Evolutionary conservation across 2,329 filamentous ascomycete species (phyloP), one percentile per base, ranked within the genome.

Genomic region (Botrytis elliptica): DNA sequence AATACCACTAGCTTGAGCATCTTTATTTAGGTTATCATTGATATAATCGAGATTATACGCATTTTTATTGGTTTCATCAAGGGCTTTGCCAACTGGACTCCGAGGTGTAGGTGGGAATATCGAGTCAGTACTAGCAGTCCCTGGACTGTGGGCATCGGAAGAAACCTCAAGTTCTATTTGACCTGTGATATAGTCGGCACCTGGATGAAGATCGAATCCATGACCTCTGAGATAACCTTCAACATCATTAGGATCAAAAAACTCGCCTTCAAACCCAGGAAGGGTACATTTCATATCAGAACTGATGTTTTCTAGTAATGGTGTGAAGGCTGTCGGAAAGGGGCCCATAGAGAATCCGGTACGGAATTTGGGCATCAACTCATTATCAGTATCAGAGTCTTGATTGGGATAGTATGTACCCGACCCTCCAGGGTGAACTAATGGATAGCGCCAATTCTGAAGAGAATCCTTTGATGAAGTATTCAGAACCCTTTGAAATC

Each of bases 161-260:
- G 79, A 71, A 5, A 72, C 57, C 9, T 74, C 75, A 5, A 77
- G 60, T 66, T 88, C 85, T 36, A 92, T 82, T 67, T 91, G 86
- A 14, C 87, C 87, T 66, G 88, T 86, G 1, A 92, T 84, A 72
- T 88, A 90, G 29, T 92, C 90, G 16, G 87, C 85, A 16, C 85
- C 84, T 0, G 87, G 86, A 16, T 91, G 87, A 70, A 94, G 89
- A 64, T 84, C 80, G 44, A 94, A 87, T 8, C 90, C 90, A 44
- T 88, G 87, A 68, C 88, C 85, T 59, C 86, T 86, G 4, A 97
- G 83, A 79, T 94, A 96, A 20, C 88, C 85, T 81, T 96, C 92
- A 0, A 94, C 90, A 80, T 96, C 93, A 74, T 93, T 87, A 0
- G 90, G 84, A 79, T 96, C 93, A 77, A 92, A 93, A 85, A 93